A percentile compares a stretch with the other conserved stretches of the same genome.
These are phyloP conservation scores for Malassezia dermatis DNA, from an alignment of 1,284 basidiomycete genomes.

Conservation along the genomic window DNA sequence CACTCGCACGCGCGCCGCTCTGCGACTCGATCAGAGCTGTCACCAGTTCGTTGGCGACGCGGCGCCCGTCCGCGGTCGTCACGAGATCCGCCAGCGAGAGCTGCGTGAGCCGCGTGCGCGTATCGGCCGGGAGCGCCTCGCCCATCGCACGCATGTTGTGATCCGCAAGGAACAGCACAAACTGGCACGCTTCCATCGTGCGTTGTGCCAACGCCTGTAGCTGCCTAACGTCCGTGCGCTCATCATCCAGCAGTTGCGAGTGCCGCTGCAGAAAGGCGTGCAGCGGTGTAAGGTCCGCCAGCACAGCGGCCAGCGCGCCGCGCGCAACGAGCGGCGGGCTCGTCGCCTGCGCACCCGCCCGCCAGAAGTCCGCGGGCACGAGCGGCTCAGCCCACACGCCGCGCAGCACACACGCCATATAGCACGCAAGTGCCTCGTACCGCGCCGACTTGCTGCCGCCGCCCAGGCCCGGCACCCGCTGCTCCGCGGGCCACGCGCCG, in stretches of 20 bases:
- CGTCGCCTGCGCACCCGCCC: slow-evolving; percentile 18
- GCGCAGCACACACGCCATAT: slow-evolving; percentile 71
- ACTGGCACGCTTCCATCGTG: slow-evolving; percentile 59
- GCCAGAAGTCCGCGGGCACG: slow-evolving; percentile 21
- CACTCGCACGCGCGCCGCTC: slow-evolving; percentile 87
- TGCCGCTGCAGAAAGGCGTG: slow-evolving; percentile 36
- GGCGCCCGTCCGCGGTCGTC: slow-evolving; percentile 75
- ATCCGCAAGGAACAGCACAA: slow-evolving; percentile 80
- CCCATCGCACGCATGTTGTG: slow-evolving; percentile 80
- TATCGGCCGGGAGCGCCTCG: slow-evolving; percentile 42
- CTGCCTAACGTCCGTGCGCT: slow-evolving; percentile 63
- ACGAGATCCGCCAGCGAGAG: slow-evolving; percentile 37
- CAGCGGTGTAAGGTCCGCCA: slow-evolving; percentile 30
- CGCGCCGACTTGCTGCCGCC: slow-evolving; percentile 49
- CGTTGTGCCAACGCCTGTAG: slow-evolving; percentile 63
- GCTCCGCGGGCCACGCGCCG: slow-evolving; percentile 36
- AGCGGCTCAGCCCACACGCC: slow-evolving; percentile 73
- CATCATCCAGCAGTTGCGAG: slow-evolving; percentile 37
- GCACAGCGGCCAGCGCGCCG: slow-evolving; percentile 24
- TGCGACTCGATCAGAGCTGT: slow-evolving; percentile 86
- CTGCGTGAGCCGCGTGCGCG: slow-evolving; percentile 21
- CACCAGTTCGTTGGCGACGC: slow-evolving; percentile 60
- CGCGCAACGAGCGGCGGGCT: slow-evolving; percentile 10
- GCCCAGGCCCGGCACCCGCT: slow-evolving; percentile 24
- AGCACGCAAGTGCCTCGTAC: slow-evolving; percentile 77